These are phyloP conservation scores for Colletotrichum higginsianum DNA, from an alignment of 2,329 filamentous ascomycete species.

Conservation along the genomic window DNA sequence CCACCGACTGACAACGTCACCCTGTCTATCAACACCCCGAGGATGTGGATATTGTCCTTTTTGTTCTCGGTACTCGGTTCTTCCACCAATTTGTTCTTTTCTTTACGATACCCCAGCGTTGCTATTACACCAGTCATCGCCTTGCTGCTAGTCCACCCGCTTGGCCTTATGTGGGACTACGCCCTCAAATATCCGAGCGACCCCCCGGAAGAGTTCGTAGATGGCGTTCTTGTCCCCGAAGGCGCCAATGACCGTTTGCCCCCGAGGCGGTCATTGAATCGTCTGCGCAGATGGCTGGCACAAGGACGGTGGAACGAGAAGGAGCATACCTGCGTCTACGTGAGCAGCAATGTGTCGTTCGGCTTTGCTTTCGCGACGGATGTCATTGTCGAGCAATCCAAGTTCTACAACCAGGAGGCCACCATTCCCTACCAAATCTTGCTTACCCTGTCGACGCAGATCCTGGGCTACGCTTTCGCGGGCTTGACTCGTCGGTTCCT, in stretches of 20 bases:
- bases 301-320: conserved; percentile 91
- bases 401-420: conserved; percentile 88
- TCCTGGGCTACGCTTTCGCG: conserved; percentile 88
- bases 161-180: conserved; percentile 85
- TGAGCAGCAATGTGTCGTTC: conserved; percentile 91
- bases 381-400: conserved; percentile 90
- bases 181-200: conserved; percentile 66
- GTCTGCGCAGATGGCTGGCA: conserved; percentile 79
- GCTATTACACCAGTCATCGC: conserved; percentile 92
- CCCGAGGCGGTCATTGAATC: conserved; percentile 48
- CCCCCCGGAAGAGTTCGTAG: conserved; percentile 55
- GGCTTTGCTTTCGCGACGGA: conserved; percentile 92
- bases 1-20: conserved; percentile 81
- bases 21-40: conserved; percentile 88
- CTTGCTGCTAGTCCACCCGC: conserved; percentile 85
- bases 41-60: conserved; percentile 88
- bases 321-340: conserved; percentile 90
- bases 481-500: conserved; percentile 86
- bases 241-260: not conserved
- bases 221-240: conserved; percentile 49
- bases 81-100: conserved; percentile 90
- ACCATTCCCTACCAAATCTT: conserved; percentile 84
- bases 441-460: conserved; percentile 88
- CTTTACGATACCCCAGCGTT: conserved; percentile 90
- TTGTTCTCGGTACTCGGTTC: conserved; percentile 86